Base-by-base conservation (phyloP, 2,329 filamentous ascomycete genomes). In the Blastomyces gilchristii region DNA sequence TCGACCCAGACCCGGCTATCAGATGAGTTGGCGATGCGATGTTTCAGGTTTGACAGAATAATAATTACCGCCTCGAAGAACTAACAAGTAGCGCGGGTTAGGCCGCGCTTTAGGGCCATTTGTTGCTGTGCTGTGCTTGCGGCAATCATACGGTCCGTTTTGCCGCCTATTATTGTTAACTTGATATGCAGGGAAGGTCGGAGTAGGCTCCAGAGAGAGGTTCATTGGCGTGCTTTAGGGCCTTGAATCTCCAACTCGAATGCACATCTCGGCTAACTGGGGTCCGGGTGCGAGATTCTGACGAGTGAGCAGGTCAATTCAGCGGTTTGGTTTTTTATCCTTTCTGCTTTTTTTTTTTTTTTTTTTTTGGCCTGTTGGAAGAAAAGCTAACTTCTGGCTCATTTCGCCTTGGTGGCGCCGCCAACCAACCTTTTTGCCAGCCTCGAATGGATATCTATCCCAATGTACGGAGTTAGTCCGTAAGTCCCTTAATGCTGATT, bases 1-100 rank as follows among this genome's bases (percentile, higher is more conserved):
- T 54, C 52, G 31, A 37, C 52, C 52, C 16, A 54, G 34, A 34
- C 16, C 54, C 14, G 18, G 37, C 9, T 28, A 41, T 43, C 37
- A 28, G 54, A 57, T 39, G 49, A 28, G 49, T 52, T 52, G 49
- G 22, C 22, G 47, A 50, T 52, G 49, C 25, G 22, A 52, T 41
- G 54, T 57, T 57, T 57, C 54, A 57, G 25, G 54, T 57, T 43
- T 41, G 54, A 41, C 54, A 41, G 54, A 43, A 37, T 37, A 22
- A 22, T 22, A 22, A 22, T 1, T 22, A 37, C 54, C n/a, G 28
- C 54, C 18, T 41, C 25, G 4, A 59, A 6, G 47, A 12, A 28
- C n/a, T 28, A 28, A 58, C 39, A 22, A 18, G 39, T 25, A 43
- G 56, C 39, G 56, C 37, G n/a, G 25, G 43, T 49, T 43, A 54